Evolutionary conservation across 2,329 filamentous ascomycete species (phyloP).

Genomic region (Apiospora kogelbergensis): DNA sequence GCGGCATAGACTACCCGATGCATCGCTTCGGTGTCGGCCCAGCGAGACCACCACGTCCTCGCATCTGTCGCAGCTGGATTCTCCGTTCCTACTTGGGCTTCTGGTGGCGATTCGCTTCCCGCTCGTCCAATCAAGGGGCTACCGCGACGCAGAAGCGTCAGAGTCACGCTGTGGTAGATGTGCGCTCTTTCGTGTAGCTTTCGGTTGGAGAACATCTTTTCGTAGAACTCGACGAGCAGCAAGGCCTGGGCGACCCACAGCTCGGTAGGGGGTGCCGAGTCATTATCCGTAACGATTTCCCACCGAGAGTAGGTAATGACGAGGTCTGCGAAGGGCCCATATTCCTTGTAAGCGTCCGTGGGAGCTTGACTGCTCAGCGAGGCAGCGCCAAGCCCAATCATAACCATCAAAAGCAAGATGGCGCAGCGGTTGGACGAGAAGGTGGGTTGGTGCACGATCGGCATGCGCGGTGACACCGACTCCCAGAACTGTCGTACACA

Average conservation of each 20-base stretch:
- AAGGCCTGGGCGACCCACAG: slow-evolving; percentile 88
- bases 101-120: slow-evolving; percentile 76
- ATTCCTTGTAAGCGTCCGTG: slow-evolving; percentile 48
- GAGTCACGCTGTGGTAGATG: slow-evolving; percentile 83
- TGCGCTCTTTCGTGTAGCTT: slow-evolving; percentile 83
- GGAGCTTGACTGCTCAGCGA: slow-evolving; percentile 68
- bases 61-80: slow-evolving; percentile 37
- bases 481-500: slow-evolving; percentile 89
- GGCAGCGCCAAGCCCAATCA: slow-evolving; percentile 81
- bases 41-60: slow-evolving; percentile 73
- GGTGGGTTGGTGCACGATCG: slow-evolving; percentile 84
- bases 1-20: slow-evolving; percentile 83
- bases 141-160: slow-evolving; percentile 81
- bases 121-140: slow-evolving; percentile 82
- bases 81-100: slow-evolving; percentile 64
- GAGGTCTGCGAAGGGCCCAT: slow-evolving; percentile 51
- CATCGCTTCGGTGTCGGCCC: slow-evolving; percentile 88
- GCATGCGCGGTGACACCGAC: slow-evolving; percentile 80
- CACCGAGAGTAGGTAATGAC: slow-evolving; percentile 74
- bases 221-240: slow-evolving; percentile 81
- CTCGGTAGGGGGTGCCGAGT: slow-evolving; percentile 80
- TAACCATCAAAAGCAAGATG: slow-evolving; percentile 73
- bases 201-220: slow-evolving; percentile 87
- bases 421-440: slow-evolving; percentile 80
- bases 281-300: slow-evolving; percentile 79